Evolutionary conservation across 441 rosid genomes (phyloP).

Genomic region (Populus trichocarpa): DNA sequence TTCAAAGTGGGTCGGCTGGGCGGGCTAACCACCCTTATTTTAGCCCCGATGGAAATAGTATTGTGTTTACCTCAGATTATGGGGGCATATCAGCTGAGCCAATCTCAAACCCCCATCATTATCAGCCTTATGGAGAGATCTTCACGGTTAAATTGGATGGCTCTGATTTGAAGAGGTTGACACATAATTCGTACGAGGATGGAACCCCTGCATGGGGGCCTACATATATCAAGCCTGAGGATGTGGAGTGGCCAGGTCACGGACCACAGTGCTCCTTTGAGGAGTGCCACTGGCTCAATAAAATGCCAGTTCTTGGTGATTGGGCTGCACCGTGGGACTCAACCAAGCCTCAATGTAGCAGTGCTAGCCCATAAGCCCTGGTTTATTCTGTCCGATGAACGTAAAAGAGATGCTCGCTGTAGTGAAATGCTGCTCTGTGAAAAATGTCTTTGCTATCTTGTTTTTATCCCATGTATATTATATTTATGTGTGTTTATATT

Average conservation of each 20-base stretch:
- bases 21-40: conserved; percentile 73
- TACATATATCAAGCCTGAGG: conserved; percentile 38
- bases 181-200: conserved; percentile 81
- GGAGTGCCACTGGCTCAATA: conserved; percentile 76
- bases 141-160: conserved; percentile 72
- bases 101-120: conserved; percentile 79
- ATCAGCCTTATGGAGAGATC: conserved; percentile 85
- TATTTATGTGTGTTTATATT: background rate
- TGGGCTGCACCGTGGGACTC: background rate
- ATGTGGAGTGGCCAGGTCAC: conserved; percentile 40
- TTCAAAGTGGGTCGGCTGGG: conserved; percentile 66
- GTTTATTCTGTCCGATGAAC: background rate
- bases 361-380: background rate
- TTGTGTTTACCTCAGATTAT: conserved; percentile 75
- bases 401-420: background rate
- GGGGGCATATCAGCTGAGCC: conserved; percentile 88
- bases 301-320: conserved; percentile 29
- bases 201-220: conserved; percentile 90
- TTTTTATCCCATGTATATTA: too few relatives aligned
- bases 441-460: background rate
- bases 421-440: background rate
- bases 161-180: conserved; percentile 62
- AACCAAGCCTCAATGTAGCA: conserved; percentile 22
- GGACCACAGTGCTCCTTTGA: conserved; percentile 55
- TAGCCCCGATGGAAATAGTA: conserved; percentile 68